These are phyloP conservation scores for Allodekkera sacchari DNA, from an alignment of 805 yeast species.

Conservation along the genomic window DNA sequence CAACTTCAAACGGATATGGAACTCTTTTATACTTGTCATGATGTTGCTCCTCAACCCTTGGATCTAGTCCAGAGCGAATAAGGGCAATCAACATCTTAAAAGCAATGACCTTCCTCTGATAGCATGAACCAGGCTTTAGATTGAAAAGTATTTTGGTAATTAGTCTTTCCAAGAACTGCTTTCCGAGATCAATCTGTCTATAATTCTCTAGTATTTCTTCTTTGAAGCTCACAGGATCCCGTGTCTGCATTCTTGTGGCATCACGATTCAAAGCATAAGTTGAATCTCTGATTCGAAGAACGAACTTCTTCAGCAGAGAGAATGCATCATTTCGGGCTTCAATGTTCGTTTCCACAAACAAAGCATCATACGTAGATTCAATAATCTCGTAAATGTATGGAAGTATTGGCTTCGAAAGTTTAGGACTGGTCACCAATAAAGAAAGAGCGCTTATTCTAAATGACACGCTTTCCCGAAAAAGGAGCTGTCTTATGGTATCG, in stretches of 20 bases:
- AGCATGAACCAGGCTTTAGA: slow-evolving; percentile 49
- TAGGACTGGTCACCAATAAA: slow-evolving; percentile 51
- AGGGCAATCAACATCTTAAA: slow-evolving; percentile 38
- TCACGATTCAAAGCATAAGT: slow-evolving; percentile 51
- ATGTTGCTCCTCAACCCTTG: slow-evolving; percentile 26
- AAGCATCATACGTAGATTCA: slow-evolving; percentile 33
- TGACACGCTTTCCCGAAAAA: slow-evolving; percentile 35
- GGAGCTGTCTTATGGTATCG: slow-evolving; percentile 27
- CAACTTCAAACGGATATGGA: slow-evolving; percentile 39
- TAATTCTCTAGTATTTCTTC: slow-evolving; percentile 27
- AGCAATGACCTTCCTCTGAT: slow-evolving; percentile 43
- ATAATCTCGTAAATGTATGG: slow-evolving; percentile 36
- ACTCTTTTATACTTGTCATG: slow-evolving; percentile 36
- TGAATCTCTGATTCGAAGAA: slow-evolving; percentile 62
- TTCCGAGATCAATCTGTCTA: slow-evolving; percentile 23
- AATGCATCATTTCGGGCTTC: slow-evolving; percentile 61
- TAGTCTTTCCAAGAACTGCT: slow-evolving; percentile 31
- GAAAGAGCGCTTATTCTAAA: slow-evolving; percentile 50
- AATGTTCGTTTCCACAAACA: slow-evolving; percentile 57
- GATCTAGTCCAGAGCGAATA: slow-evolving; percentile 50
- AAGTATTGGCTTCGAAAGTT: slow-evolving; percentile 51
- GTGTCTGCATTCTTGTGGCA: slow-evolving; percentile 30
- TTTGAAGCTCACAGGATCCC: slow-evolving; percentile 26
- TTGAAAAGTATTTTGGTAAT: slow-evolving; percentile 8
- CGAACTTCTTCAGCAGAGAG: slow-evolving; percentile 53